Conservation (phyloP, 495 filamentous ascomycete species). For the Aspergillus mulundensis region DNA sequence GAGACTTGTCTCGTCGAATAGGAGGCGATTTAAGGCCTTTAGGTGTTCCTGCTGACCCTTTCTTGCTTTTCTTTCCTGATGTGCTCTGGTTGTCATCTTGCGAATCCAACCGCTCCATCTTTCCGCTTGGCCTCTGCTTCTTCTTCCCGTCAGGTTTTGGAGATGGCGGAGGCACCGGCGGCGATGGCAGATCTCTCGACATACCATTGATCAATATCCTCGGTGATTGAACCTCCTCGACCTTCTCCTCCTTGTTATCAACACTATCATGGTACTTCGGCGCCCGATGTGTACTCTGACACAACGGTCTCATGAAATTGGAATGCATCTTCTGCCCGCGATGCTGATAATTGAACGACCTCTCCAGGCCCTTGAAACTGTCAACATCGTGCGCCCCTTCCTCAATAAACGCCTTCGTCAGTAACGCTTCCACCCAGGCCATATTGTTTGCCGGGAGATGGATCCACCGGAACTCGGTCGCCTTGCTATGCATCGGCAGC, state of each 20-base stretch:
- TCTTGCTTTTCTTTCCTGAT: constrained; percentile 35
- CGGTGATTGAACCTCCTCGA: constrained; percentile 16
- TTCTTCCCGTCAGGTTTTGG: constrained; percentile 10
- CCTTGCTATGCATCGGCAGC: constrained; percentile 48
- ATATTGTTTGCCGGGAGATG: constrained; percentile 64
- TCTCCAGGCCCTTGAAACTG: constrained; percentile 63
- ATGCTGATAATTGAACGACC: constrained; percentile 61
- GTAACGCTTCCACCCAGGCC: constrained; percentile 57
- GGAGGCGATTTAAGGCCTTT: constrained; percentile 28
- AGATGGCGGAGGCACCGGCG: constrained; percentile 2
- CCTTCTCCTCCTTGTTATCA: constrained; percentile 30
- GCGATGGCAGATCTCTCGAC: neutral
- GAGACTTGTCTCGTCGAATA: constrained; percentile 22
- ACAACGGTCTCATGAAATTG: constrained; percentile 63
- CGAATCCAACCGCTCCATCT: constrained; percentile 28
- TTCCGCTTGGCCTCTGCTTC: constrained; percentile 30
- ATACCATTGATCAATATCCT: constrained; percentile 21
- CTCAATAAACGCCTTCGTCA: constrained; percentile 66
- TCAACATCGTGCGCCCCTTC: constrained; percentile 62
- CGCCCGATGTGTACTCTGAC: constrained; percentile 53
- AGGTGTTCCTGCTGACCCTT: constrained; percentile 37
- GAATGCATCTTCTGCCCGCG: constrained; percentile 58
- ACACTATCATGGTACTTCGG: constrained; percentile 33
- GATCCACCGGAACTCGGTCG: constrained; percentile 64
- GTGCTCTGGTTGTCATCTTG: constrained; percentile 31